Evolutionary conservation across 768 basidiomycete genomes (phyloP).

Genomic region (Lactarius psammicola): DNA sequence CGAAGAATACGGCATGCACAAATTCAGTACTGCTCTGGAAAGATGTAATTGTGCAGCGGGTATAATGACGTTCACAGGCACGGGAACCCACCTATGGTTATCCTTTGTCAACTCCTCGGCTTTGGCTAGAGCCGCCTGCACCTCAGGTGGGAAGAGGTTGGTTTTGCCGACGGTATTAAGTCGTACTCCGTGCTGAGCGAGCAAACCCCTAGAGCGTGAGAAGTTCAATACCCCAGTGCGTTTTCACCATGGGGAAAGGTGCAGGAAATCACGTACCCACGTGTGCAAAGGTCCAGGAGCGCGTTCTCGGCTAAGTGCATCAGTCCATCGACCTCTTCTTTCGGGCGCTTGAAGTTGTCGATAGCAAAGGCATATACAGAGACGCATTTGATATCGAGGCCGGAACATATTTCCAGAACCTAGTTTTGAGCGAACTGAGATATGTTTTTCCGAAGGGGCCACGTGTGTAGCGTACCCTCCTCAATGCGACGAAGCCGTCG

Average conservation of each 20-base stretch:
- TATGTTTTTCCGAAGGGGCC: not conserved
- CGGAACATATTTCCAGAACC: constrained; percentile 84
- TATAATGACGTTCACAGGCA: constrained; percentile 8
- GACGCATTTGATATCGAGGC: constrained; percentile 77
- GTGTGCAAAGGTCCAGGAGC: constrained; percentile 70
- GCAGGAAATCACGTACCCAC: constrained; percentile 84
- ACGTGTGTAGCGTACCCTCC: constrained; percentile 54
- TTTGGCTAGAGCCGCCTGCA: constrained; percentile 62
- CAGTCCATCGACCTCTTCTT: constrained; percentile 82
- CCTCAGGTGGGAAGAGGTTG: constrained; percentile 72
- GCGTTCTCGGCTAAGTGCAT: constrained; percentile 82
- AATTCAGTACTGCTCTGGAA: constrained; percentile 78
- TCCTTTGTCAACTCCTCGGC: constrained; percentile 77
- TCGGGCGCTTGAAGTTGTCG: constrained; percentile 90
- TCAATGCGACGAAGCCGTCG: constrained; percentile 78
- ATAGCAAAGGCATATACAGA: constrained; percentile 98
- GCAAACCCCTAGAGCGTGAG: constrained; percentile 57
- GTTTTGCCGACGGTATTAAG: constrained; percentile 78
- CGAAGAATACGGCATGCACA: constrained; percentile 91
- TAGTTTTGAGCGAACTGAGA: constrained; percentile 34
- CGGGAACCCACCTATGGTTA: constrained; percentile 58
- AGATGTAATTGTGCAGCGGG: not conserved
- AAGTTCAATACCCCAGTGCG: not conserved
- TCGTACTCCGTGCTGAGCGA: constrained; percentile 80
- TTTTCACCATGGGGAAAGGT: not conserved